Evolutionary conservation across 164 flowering plant genomes (phyloP).

Genomic region (Berberis vulgaris): DNA sequence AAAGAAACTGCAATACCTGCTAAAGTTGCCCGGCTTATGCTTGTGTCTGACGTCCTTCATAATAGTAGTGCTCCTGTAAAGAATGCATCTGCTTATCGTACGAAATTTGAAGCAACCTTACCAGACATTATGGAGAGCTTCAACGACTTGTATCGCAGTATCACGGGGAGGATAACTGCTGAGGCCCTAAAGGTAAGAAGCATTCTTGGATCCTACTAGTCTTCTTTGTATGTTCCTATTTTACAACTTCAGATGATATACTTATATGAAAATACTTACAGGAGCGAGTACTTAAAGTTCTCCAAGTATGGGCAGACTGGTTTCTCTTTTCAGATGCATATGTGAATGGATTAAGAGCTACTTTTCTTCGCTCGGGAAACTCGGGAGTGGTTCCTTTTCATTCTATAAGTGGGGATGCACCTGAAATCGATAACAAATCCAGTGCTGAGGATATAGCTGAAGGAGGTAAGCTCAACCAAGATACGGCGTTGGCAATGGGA

Average conservation of each 20-base stretch:
- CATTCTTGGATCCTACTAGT: constrained; percentile 2
- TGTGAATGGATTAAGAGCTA: constrained; percentile 90
- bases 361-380: constrained; percentile 82
- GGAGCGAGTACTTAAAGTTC: constrained; percentile 96
- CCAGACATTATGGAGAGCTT: constrained; percentile 99
- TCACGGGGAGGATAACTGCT: constrained; percentile 96
- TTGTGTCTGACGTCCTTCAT: constrained; percentile 96
- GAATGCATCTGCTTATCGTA: constrained; percentile 98
- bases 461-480: constrained; percentile 51
- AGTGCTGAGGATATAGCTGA: constrained; percentile 37
- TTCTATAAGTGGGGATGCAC: constrained; percentile 88
- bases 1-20: constrained; percentile 95
- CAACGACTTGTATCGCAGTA: constrained; percentile 85
- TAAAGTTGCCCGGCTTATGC: constrained; percentile 99
- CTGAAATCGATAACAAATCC: constrained; percentile 60
- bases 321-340: constrained; percentile 98
- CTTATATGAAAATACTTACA: constrained; percentile 14
- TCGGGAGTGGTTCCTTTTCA: constrained; percentile 87
- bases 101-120: constrained; percentile 87
- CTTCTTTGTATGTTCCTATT: background rate
- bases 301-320: constrained; percentile 99
- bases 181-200: constrained; percentile 89
- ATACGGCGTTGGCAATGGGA: constrained; percentile 93
- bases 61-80: constrained; percentile 99
- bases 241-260: background rate